phyloP scores from a whole-genome alignment of 345 rosid species.

The Hypericum perforatum region DNA sequence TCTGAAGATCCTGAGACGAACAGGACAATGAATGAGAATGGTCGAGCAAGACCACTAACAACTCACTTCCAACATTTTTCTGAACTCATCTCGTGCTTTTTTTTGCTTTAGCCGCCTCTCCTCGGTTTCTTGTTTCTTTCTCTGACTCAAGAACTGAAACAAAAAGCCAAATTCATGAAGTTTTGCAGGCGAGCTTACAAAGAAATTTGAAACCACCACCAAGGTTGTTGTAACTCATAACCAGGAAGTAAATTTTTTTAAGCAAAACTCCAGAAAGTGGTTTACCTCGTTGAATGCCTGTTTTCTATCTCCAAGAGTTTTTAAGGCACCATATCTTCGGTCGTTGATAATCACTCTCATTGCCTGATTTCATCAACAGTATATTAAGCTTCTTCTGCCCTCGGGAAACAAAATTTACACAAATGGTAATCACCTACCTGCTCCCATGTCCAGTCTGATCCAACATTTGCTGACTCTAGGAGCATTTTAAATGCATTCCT shows the following conservation, averaged over 20 bases:
- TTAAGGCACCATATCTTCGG: conserved; percentile 80
- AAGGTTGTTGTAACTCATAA: neutral
- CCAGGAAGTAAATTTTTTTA: conserved; percentile 1
- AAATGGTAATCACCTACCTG: conserved; percentile 42
- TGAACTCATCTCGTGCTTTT: conserved; percentile 69
- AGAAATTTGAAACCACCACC: conserved; percentile 5
- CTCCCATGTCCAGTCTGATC: conserved; percentile 97
- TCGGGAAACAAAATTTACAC: conserved; percentile 6
- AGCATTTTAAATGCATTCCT: conserved; percentile 71
- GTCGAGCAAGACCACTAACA: conserved; percentile 8
- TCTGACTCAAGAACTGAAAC: conserved; percentile 64
- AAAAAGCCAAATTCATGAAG: conserved; percentile 4
- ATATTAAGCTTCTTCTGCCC: conserved; percentile 15
- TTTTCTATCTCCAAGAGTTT: conserved; percentile 93
- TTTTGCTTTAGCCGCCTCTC: conserved; percentile 60
- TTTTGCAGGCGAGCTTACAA: too few species aligned
- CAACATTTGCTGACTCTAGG: conserved; percentile 70
- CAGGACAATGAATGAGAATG: neutral
- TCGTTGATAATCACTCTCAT: conserved; percentile 84
- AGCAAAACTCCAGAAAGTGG: neutral
- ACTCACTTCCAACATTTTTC: conserved; percentile 77
- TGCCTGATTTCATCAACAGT: conserved; percentile 40
- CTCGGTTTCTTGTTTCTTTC: conserved; percentile 71
- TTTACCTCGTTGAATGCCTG: conserved; percentile 86
- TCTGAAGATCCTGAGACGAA: neutral